Base-by-base conservation (phyloP, 768 basidiomycete genomes). In the Termitomyces sp. region DNA sequence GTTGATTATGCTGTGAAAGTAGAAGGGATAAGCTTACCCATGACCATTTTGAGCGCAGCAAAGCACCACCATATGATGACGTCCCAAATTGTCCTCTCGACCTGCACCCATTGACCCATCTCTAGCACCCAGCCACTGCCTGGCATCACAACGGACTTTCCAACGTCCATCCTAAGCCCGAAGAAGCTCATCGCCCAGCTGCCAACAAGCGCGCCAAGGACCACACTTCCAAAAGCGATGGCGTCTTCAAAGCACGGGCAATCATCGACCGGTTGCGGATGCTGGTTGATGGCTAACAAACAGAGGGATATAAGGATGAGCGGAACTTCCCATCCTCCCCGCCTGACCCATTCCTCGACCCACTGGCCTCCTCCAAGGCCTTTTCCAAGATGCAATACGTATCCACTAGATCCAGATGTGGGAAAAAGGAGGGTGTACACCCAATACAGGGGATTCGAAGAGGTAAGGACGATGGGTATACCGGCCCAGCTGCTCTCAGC, bases 241-340 rank as follows among this genome's bases (percentile, higher is more conserved):
- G 95, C 93, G 67, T 98, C 96, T 68, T 97, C 96, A 71, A 97
- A 99, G 72, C 96, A 98, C 2, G 96, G 96, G 64, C 96, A 98
- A 65, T 96, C 93, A 57, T 98, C 95, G 9, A 96, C 91, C 0
- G 96, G 96, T 63, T 95, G 89, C 0, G 95, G 94, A 67, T 95
- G 93, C 60, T 91, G 85, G 67, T 94, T 88, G n/a, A 95, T 87
- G 20, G 89, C 73, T 5, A 91, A 74, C 14, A 93, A 74, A 56
- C 82, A 85, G n/a, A 89, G 60, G 0, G 86, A 80, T 27, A 88
- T 77, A 43, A 86, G 70, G 10, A 81, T 79, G 37, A 82, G 66
- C 7, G 89, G 88, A n/a, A 88, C 85, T 77, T 75, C 73, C 74
- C 76, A 78, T 18, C 76, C 76, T n/a, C 74, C 71, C 1, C 56